A percentile compares a stretch with the other conserved stretches of the same genome.
Evolutionary conservation across 2,329 filamentous ascomycete species (phyloP).

Genomic region (Niveomyces coronatus): DNA sequence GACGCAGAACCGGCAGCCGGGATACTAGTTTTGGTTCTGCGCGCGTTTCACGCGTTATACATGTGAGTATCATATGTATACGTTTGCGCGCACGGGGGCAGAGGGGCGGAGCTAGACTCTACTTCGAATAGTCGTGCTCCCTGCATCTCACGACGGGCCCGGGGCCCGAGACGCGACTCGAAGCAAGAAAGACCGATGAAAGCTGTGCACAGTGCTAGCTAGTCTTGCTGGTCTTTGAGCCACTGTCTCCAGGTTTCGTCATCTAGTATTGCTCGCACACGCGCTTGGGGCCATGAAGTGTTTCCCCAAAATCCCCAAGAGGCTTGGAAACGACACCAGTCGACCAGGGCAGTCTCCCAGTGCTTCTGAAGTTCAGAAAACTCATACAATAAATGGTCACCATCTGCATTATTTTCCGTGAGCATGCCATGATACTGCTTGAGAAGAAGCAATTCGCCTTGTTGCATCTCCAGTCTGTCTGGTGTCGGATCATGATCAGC

Average conservation of each 20-base stretch:
- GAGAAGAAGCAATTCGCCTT: constrained; percentile 41
- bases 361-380: constrained; percentile 46
- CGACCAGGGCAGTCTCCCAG: constrained; percentile 57
- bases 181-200: too few relatives aligned
- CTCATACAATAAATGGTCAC: constrained; percentile 28
- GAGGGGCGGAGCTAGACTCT: too few relatives aligned
- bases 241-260: constrained; percentile 36
- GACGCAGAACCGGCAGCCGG: too few relatives aligned
- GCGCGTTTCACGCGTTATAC: too few relatives aligned
- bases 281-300: constrained; percentile 45
- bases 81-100: too few relatives aligned
- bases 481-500: constrained; percentile 21
- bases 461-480: constrained; percentile 34
- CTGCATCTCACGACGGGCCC: too few relatives aligned
- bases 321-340: constrained; percentile 54
- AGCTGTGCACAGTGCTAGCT: too few relatives aligned
- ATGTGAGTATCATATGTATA: too few relatives aligned
- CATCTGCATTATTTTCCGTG: neutral
- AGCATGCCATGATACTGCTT: constrained; percentile 35
- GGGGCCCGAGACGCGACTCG: too few relatives aligned
- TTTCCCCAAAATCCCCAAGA: constrained; percentile 55
- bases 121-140: too few relatives aligned
- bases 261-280: constrained; percentile 38
- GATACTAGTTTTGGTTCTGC: too few relatives aligned
- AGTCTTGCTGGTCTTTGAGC: constrained; percentile 20